Conservation (phyloP, 2,329 filamentous ascomycete genomes). For the Chalara sp. region DNA sequence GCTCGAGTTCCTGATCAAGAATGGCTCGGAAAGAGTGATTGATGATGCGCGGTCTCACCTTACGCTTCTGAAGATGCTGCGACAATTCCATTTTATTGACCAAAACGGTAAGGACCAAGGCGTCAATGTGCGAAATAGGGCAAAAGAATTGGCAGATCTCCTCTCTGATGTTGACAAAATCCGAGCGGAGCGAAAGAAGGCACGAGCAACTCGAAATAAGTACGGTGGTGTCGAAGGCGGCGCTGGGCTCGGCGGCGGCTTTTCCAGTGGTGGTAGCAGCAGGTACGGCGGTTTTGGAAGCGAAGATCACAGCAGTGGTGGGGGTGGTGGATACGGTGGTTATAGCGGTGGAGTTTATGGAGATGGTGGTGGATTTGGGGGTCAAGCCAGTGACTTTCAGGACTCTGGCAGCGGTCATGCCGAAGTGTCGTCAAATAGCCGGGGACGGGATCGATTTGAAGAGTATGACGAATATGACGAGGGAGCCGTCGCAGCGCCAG, state of each 20-base stretch:
- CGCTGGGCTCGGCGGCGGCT: slow-evolving; percentile 47
- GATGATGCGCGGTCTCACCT: slow-evolving; percentile 95
- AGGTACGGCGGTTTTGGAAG: slow-evolving; percentile 86
- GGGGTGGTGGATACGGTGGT: slow-evolving; percentile 55
- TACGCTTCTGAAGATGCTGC: slow-evolving; percentile 93
- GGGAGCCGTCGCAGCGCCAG: slow-evolving; percentile 47
- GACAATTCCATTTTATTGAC: slow-evolving; percentile 96
- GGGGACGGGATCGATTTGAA: slow-evolving; percentile 71
- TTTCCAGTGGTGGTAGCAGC: slow-evolving; percentile 38
- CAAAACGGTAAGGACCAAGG: slow-evolving; percentile 97
- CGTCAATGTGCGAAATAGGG: slow-evolving; percentile 92
- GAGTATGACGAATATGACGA: slow-evolving; percentile 98
- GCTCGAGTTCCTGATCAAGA: slow-evolving; percentile 95
- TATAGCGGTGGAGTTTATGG: slow-evolving; percentile 76
- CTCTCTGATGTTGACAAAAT: slow-evolving; percentile 88
- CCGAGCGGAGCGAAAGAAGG: slow-evolving; percentile 78
- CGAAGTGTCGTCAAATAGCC: slow-evolving; percentile 7
- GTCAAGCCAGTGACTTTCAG: slow-evolving; percentile 65
- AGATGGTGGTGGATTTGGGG: slow-evolving; percentile 91
- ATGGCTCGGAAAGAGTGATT: slow-evolving; percentile 94
- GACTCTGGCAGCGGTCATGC: slow-evolving; percentile 37
- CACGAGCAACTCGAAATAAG: slow-evolving; percentile 82
- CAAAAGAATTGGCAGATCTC: slow-evolving; percentile 93
- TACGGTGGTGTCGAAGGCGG: slow-evolving; percentile 93
- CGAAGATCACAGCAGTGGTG: slow-evolving; percentile 56